Conservation (phyloP, 2,329 filamentous ascomycete genomes). For the Talaromyces piceae region DNA sequence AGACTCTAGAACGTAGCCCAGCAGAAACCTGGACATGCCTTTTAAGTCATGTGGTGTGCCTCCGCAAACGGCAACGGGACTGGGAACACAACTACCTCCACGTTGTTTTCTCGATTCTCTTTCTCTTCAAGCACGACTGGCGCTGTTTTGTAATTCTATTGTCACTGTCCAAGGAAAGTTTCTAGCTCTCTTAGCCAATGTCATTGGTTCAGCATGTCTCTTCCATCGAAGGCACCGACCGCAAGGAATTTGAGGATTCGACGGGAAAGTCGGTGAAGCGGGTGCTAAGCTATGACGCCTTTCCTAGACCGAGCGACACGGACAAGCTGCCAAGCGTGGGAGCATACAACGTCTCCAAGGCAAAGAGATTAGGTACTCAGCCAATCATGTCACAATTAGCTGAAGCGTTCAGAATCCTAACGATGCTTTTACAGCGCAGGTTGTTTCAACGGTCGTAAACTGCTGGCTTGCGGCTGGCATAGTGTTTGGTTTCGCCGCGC, state of each 20-base stretch:
- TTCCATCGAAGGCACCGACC: conserved; percentile 42
- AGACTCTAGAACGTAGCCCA: not conserved
- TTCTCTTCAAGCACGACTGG: too few relatives aligned
- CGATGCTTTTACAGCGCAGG: conserved; percentile 57
- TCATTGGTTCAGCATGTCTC: conserved; percentile 48
- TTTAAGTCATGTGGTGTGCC: too few relatives aligned
- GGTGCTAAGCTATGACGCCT: conserved; percentile 43
- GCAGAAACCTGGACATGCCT: not conserved
- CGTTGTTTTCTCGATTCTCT: too few relatives aligned
- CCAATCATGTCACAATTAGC: not conserved
- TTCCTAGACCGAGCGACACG: conserved; percentile 32
- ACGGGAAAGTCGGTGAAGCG: conserved; percentile 27
- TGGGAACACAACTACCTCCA: too few relatives aligned
- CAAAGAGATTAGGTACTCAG: conserved; percentile 27
- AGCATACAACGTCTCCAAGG: conserved; percentile 42
- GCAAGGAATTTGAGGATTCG: conserved; percentile 23
- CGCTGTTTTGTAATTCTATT: too few relatives aligned
- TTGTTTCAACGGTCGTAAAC: conserved; percentile 58
- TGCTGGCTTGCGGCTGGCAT: conserved; percentile 71
- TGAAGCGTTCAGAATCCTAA: too few relatives aligned
- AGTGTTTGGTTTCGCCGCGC: conserved; percentile 75
- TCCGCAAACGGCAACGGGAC: too few relatives aligned
- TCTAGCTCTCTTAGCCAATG: conserved; percentile 33
- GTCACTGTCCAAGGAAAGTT: too few relatives aligned
- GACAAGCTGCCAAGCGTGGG: conserved; percentile 40